Percentiles rank a stretch among this genome's conserved stretches.
Evolutionary conservation across 345 rosid species (phyloP).

Genomic region (Geranium rotundifolium): DNA sequence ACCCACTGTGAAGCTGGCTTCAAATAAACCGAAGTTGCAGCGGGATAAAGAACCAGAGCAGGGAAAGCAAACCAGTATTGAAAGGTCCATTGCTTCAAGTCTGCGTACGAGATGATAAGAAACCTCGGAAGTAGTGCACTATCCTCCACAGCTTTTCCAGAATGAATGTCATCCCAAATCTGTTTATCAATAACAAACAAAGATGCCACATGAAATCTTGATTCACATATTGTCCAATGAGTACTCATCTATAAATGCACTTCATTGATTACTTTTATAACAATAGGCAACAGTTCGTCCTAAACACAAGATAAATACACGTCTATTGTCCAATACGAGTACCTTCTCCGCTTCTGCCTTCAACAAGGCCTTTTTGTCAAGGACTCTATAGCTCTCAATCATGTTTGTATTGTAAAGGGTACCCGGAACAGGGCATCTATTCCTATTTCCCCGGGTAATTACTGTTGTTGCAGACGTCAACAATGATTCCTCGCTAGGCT

Average conservation of each 20-base stretch:
- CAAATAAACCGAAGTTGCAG: constrained; percentile 52
- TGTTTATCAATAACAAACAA: constrained; percentile 17
- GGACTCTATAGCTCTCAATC: constrained; percentile 48
- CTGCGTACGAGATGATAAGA: constrained; percentile 73
- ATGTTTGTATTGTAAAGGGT: constrained; percentile 71
- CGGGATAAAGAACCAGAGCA: constrained; percentile 75
- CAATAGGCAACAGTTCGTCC: too few species aligned
- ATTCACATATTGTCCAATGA: background rate
- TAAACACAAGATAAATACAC: too few species aligned
- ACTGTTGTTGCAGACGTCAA: constrained; percentile 2
- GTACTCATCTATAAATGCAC: too few species aligned
- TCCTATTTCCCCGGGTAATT: constrained; percentile 48
- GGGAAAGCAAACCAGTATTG: constrained; percentile 89
- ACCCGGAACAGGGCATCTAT: constrained; percentile 73
- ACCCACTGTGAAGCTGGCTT: constrained; percentile 71
- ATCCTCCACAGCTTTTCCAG: constrained; percentile 69
- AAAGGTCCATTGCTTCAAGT: constrained; percentile 83
- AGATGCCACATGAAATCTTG: background rate
- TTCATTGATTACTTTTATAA: too few species aligned
- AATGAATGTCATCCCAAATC: constrained; percentile 90
- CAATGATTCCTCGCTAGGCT: constrained; percentile 25
- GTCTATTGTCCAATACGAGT: background rate
- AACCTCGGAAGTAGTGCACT: constrained; percentile 53
- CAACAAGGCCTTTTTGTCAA: constrained; percentile 54
- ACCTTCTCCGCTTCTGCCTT: constrained; percentile 71